These are phyloP conservation scores for Gremmenia infestans DNA, from an alignment of 2,329 filamentous ascomycete genomes.

Conservation along the genomic window DNA sequence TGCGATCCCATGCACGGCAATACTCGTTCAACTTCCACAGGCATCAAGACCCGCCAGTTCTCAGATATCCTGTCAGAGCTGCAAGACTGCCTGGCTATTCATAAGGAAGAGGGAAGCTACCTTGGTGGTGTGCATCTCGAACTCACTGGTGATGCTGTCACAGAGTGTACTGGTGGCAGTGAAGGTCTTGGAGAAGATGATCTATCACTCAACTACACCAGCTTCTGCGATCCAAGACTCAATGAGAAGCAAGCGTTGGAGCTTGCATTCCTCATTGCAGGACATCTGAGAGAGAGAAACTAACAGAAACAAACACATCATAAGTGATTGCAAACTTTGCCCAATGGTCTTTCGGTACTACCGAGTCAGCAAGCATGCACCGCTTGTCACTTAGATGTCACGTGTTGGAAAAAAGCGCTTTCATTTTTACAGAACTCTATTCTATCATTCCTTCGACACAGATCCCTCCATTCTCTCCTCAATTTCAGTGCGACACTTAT, in stretches of 20 bases:
- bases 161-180: slow-evolving; percentile 89
- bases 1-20: slow-evolving; percentile 98
- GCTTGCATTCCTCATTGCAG: slow-evolving; percentile 87
- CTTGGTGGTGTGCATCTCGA: slow-evolving; percentile 93
- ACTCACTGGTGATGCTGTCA: slow-evolving; percentile 91
- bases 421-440: no score
- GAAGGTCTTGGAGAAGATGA: slow-evolving; percentile 85
- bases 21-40: slow-evolving; percentile 61
- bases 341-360: no score
- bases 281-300: slow-evolving; percentile 42
- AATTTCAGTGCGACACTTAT: no score
- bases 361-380: no score
- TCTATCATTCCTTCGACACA: no score
- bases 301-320: no score
- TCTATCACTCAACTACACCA: slow-evolving; percentile 85
- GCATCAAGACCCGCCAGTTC: slow-evolving; percentile 91
- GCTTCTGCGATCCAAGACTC: slow-evolving; percentile 88
- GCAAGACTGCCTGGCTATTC: slow-evolving; percentile 75
- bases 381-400: no score
- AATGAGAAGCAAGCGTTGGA: slow-evolving; percentile 98
- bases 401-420: no score
- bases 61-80: slow-evolving; percentile 85
- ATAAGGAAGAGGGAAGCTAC: slow-evolving; percentile 77
- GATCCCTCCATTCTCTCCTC: no score
- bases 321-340: no score